These are phyloP conservation scores for Clavispora carvajalis DNA, from an alignment of 805 yeast species.

Conservation along the genomic window DNA sequence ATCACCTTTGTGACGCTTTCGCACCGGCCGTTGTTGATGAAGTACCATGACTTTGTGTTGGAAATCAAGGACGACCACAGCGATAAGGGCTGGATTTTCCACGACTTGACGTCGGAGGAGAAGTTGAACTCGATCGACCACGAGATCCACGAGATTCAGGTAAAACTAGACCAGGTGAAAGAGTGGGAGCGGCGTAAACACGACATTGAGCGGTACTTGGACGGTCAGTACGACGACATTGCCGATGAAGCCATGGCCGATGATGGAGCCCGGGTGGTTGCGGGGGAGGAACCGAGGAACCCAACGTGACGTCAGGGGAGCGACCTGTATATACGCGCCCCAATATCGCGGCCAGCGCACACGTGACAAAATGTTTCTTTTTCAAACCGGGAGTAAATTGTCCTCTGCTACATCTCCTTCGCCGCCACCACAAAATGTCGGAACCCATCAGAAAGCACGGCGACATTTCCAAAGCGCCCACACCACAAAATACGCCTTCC, in stretches of 20 bases:
- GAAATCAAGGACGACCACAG: conserved; percentile 50
- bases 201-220: conserved; percentile 50
- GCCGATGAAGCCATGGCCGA: conserved; percentile 9
- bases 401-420: conserved; percentile 1
- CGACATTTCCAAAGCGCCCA: conserved; percentile 88
- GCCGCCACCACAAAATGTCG: conserved; percentile 48
- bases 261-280: background rate
- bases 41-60: conserved; percentile 74
- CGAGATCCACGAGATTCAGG: conserved; percentile 65
- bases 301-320: too few species aligned
- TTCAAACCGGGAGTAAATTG: background rate
- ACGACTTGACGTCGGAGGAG: conserved; percentile 60
- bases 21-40: conserved; percentile 77
- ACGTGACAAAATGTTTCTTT: conserved; percentile 4
- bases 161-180: conserved; percentile 54
- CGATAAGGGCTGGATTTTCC: conserved; percentile 41
- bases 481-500: conserved; percentile 98
- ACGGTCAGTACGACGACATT: conserved; percentile 27
- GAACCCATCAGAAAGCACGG: conserved; percentile 79
- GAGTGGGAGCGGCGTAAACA: conserved; percentile 55
- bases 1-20: conserved; percentile 78
- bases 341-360: too few species aligned
- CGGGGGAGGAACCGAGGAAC: too few species aligned
- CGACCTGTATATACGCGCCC: too few species aligned
- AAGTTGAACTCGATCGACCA: conserved; percentile 65